A percentile compares a stretch with the other conserved stretches of the same genome.
Conservation (phyloP, 2,329 filamentous ascomycete species). For the Zasmidium cellare region DNA sequence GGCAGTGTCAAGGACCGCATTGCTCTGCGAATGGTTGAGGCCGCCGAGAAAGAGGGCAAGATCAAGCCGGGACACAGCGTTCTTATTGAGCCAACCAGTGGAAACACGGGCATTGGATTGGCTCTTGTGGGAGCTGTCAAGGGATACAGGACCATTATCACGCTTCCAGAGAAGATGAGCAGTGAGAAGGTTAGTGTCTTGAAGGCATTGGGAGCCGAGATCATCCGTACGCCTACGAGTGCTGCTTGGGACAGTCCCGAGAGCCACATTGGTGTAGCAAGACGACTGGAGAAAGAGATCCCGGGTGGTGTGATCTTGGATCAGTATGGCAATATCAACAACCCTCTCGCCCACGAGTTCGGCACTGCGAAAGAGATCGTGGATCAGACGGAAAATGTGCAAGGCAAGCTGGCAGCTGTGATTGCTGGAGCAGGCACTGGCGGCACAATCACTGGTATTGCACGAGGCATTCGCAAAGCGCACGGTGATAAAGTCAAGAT, state of each 20-base stretch:
- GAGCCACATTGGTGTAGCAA: conserved; percentile 93
- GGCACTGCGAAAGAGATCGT: conserved; percentile 97
- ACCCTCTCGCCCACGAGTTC: conserved; percentile 88
- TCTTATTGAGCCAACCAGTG: conserved; percentile 95
- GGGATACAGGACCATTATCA: conserved; percentile 98
- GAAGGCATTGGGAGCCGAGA: conserved; percentile 89
- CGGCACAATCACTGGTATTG: conserved; percentile 89
- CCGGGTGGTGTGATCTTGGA: conserved; percentile 97
- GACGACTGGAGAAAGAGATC: conserved; percentile 87
- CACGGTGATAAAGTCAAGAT: conserved; percentile 84
- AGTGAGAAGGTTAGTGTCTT: conserved; percentile 96
- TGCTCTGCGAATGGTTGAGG: conserved; percentile 94
- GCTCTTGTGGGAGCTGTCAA: conserved; percentile 94
- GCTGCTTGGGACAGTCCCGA: conserved; percentile 93
- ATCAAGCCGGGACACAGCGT: conserved; percentile 93
- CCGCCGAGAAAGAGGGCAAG: conserved; percentile 84
- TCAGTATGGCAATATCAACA: conserved; percentile 90
- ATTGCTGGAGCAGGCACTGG: conserved; percentile 94
- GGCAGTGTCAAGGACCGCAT: conserved; percentile 89
- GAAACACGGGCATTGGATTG: conserved; percentile 96
- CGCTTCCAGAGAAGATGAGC: conserved; percentile 98
- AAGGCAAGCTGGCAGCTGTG: conserved; percentile 75
- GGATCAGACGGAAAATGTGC: conserved; percentile 66
- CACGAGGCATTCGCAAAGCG: conserved; percentile 74
- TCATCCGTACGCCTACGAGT: conserved; percentile 95